Evolutionary conservation across 805 yeast genomes (phyloP).

Genomic region (Saccharomycopsis synnaedendra): DNA sequence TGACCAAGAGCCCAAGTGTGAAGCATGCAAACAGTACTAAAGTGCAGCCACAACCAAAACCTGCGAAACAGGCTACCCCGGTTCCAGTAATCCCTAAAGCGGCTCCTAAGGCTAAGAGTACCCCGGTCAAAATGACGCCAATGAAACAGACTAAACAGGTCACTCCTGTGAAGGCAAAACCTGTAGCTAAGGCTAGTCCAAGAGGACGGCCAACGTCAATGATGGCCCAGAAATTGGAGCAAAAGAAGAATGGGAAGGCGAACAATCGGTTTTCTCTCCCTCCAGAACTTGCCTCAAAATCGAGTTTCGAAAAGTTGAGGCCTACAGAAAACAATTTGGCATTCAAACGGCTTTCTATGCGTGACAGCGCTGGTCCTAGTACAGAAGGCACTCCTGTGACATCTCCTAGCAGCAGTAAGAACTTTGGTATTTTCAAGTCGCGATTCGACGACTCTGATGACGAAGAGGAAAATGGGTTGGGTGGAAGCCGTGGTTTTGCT

Average conservation of each 20-base stretch:
- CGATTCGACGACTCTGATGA: conserved; percentile 16
- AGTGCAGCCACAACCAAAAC: neutral
- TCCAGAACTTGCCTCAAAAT: conserved; percentile 2
- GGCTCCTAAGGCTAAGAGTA: neutral
- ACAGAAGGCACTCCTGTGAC: neutral
- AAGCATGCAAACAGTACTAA: neutral
- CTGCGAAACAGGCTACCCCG: neutral
- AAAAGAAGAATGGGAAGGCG: neutral
- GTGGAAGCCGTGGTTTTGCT: neutral
- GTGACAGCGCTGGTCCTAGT: conserved; percentile 4
- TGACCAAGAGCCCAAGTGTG: neutral
- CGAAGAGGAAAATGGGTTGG: conserved; percentile 4
- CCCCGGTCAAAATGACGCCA: neutral
- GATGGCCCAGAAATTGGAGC: neutral
- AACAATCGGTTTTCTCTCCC: neutral
- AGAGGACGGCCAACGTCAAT: neutral
- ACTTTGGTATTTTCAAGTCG: conserved; percentile 11
- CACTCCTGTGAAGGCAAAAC: neutral
- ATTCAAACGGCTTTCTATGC: conserved; percentile 14
- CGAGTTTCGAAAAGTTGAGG: conserved; percentile 16
- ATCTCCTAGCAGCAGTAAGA: neutral
- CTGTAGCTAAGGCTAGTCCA: too few relatives aligned
- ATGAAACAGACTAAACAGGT: neutral
- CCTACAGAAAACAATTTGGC: conserved; percentile 6
- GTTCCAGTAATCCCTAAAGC: neutral